Evolutionary conservation across 2,329 filamentous ascomycete genomes (phyloP), one percentile per base, ranked within the genome.

Genomic region (Colletotrichum sp.): DNA sequence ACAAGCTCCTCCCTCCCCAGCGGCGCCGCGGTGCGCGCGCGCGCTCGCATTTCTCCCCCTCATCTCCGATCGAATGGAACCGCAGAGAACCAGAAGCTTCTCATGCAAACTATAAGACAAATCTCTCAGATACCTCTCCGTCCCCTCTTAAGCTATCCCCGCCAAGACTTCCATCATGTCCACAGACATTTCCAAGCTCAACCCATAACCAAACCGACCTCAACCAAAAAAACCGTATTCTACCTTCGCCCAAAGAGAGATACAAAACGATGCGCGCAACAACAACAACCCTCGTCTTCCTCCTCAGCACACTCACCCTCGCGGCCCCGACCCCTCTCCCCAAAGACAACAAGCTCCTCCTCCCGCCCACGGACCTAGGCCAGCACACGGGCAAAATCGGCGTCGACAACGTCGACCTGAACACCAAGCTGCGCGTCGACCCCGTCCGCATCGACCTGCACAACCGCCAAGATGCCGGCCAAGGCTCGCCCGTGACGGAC

Each of bases 381-480:
- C 3, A 9, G 13, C 10, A 65, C 9, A 75, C 63, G 55, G 73
- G 73, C 43, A 58, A 16, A 12, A 76, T 76, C 58, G 64, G 74
- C 43, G 71, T 76, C n/a, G 74, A 76, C 48, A 64, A 32, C 6
- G 73, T 75, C 24, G 73, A 75, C 70, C 57, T 64, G 38, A 68
- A 13, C 64, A 48, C 38, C 38, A 15, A 16, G 26, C 73, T 75
- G 7, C 73, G 73, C 43, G 73, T 75, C 24, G 73, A 75, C 32
- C 73, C 73, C 12, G 73, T 75, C 16, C 26, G 18, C 12, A 30
- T 70, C 57, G 57, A 52, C 18, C 18, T 36, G 13, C 67, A 48
- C 57, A 24, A 9, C 55, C 30, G 52, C 8, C 32, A 32, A 26
- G 66, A 43, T 10, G 24, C 9, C 9, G 67, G 38, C 18, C 18